Evolutionary conservation across 495 filamentous ascomycete genomes (phyloP), one percentile per base, ranked within the genome.

Genomic region (Lasiosphaeriaceae sp.): DNA sequence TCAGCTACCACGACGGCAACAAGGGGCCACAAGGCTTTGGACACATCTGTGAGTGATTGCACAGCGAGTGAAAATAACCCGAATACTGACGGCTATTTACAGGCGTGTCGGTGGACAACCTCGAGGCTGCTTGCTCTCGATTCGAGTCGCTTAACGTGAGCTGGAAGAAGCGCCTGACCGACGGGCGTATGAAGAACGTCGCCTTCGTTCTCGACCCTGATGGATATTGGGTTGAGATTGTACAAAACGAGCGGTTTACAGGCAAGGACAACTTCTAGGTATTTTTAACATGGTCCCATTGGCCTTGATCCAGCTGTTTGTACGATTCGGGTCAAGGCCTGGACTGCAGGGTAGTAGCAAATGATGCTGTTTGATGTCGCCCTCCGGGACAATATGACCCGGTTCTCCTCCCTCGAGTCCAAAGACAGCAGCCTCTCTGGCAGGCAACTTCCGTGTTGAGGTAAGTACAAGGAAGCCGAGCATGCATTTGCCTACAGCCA

Each of bases 121-220:
- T 98, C 34, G 84, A 92, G 50, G 87, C 86, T 23, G 90, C 94
- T 37, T 97, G 93, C 66, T 75, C 83, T 51, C 80, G 94, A 14
- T 90, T 97, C 64, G 94, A 97, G 69, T 80, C 82, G 12, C 75
- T 89, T 65, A 83, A 87, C 9, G 86, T 93, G 24, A 85, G 84
- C 71, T 98, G 90, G 88, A 95, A 96, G 82, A 97, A 97, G 85
- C 79, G 89, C 60, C 80, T 98, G 55, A 92, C 87, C 16, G 92
- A 97, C 56, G 92, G 92, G 0, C 78, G 88, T 41, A 96, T 96
- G 91, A 91, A 89, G 81, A 89, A 92, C 65, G 85, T 97, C n/a
- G 94, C 94, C 0, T 97, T 97, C 69, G 70, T 97, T 20, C 77
- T 96, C 11, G 93, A 98, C 69, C 94, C 94, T 0, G 94, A 98